A percentile compares a stretch with the other conserved stretches of the same genome.
Conservation (phyloP, 805 yeast species). For the Debaryomyces castellii region DNA sequence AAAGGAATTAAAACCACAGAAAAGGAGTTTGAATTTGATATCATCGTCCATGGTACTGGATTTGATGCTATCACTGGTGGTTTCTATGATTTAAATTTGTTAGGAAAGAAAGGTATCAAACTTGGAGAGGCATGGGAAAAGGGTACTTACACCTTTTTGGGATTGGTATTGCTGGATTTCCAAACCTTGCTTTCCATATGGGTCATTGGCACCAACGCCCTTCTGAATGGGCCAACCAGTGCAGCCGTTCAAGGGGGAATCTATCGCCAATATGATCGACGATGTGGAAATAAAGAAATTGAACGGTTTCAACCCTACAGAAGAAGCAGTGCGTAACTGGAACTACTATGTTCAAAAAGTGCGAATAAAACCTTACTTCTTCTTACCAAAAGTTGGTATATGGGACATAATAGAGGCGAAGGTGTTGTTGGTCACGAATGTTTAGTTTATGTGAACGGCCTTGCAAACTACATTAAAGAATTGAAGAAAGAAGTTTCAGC, state of each 20-base stretch:
- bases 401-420: constrained; percentile 20
- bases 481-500: too few relatives aligned
- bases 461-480: too few relatives aligned
- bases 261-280: constrained; percentile 6
- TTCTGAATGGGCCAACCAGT: constrained; percentile 28
- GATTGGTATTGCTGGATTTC: constrained; percentile 18
- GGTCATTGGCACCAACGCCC: constrained; percentile 29
- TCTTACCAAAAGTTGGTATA: constrained; percentile 22
- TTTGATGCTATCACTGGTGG: constrained; percentile 22
- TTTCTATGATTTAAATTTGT: constrained; percentile 2
- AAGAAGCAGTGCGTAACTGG: constrained; percentile 16
- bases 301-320: constrained; percentile 12
- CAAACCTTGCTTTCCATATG: constrained; percentile 27
- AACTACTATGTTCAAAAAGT: constrained; percentile 14
- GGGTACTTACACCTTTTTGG: constrained; percentile 21
- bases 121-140: constrained; percentile 19
- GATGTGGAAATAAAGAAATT: constrained; percentile 7
- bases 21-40: constrained; percentile 10
- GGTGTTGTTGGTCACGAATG: too few relatives aligned
- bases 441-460: too few relatives aligned
- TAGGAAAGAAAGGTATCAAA: constrained; percentile 1
- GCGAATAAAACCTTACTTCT: constrained; percentile 16
- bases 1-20: constrained; percentile 13
- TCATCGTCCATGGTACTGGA: constrained; percentile 16
- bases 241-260: constrained; percentile 18